Base-by-base conservation (phyloP, 2,329 filamentous ascomycete species). In the Fusarium metavorans region DNA sequence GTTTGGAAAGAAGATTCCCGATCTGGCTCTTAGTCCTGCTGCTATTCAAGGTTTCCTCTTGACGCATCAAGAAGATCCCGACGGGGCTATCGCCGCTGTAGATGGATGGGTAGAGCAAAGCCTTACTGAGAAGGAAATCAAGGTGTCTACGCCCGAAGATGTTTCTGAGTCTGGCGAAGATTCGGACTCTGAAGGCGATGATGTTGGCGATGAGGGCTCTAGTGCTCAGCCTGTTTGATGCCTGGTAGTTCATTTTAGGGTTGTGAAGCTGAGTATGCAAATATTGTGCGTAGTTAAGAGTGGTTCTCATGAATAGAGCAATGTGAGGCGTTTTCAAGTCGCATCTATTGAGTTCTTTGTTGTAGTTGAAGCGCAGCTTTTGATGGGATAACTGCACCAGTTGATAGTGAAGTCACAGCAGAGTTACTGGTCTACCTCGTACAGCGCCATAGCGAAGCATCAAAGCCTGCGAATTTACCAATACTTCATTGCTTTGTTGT, bases 1-100 rank as follows among this genome's bases (percentile, higher is more conserved):
- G 11, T 75, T 75, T 27, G 54, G 67, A 2, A 48, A 50, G 18
- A 56, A 54, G 23, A 39, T 76, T 18, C 74, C 74, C 3, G 56
- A 62, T 14, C 18, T 61, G 18, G 34, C 59, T 2, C 72, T 76
- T 7, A 75, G 68, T 3, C 74, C 74, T 13, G 74, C 74, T 6
- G 74, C 67, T 2, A 67, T 76, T 3, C 74, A 76, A 34, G 74
- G 72, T 1, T 76, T 66, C 54, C 41, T 76, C 1, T 69, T 76
- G 0, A 68, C 52, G 13, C 34, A 74, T 14, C 68, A 70, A 8
- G 66, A 73, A 45, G 61, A 72, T 2, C 72, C 68, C 1, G 10
- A 56, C 25, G 66, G 54, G 18, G 72, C 72, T 50, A 25, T 75
- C 10, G 56, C 52, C 32, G 37, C 41, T 5, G 59, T 43, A 4